phyloP scores from a whole-genome alignment of 2,329 filamentous ascomycete species.

The Diaporthe amygdali region DNA sequence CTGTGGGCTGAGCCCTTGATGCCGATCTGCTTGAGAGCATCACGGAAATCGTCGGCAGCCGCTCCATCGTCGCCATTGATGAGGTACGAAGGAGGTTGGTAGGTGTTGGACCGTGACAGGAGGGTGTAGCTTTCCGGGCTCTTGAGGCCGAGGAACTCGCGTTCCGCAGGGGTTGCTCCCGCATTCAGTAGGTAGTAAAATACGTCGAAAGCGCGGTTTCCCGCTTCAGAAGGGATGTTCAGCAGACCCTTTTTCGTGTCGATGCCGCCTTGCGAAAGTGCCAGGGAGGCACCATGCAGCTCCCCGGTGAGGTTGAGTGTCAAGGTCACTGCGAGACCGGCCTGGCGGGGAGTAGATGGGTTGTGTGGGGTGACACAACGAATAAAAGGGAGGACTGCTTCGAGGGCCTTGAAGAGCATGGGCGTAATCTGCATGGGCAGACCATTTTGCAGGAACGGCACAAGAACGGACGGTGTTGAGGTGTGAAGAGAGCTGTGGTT shows the following conservation, averaged over 20 bases:
- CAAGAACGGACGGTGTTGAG: constrained; percentile 83
- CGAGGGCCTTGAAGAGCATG: constrained; percentile 77
- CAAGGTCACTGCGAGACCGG: constrained; percentile 79
- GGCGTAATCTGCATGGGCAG: constrained; percentile 81
- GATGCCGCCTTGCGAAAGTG: constrained; percentile 85
- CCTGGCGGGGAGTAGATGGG: constrained; percentile 81
- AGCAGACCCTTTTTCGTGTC: constrained; percentile 83
- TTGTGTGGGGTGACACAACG: constrained; percentile 88
- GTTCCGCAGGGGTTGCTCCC: constrained; percentile 86
- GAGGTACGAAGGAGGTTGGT: constrained; percentile 83
- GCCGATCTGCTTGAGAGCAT: constrained; percentile 86
- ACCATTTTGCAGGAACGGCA: constrained; percentile 75
- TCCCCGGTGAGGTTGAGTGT: constrained; percentile 83
- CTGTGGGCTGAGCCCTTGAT: constrained; percentile 87
- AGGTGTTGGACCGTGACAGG: constrained; percentile 83
- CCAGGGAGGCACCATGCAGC: constrained; percentile 75
- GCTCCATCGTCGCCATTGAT: constrained; percentile 92
- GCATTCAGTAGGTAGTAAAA: constrained; percentile 96
- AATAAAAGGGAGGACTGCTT: constrained; percentile 84
- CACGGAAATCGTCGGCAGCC: constrained; percentile 89
- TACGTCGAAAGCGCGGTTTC: constrained; percentile 93
- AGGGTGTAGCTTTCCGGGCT: constrained; percentile 78
- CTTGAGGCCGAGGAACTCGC: constrained; percentile 85
- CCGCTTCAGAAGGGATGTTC: constrained; percentile 77
- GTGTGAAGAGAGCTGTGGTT: constrained; percentile 78